A percentile compares a stretch with the other conserved stretches of the same genome.
phyloP scores from a whole-genome alignment of 305 asterid species.

The Ilex paraguariensis region DNA sequence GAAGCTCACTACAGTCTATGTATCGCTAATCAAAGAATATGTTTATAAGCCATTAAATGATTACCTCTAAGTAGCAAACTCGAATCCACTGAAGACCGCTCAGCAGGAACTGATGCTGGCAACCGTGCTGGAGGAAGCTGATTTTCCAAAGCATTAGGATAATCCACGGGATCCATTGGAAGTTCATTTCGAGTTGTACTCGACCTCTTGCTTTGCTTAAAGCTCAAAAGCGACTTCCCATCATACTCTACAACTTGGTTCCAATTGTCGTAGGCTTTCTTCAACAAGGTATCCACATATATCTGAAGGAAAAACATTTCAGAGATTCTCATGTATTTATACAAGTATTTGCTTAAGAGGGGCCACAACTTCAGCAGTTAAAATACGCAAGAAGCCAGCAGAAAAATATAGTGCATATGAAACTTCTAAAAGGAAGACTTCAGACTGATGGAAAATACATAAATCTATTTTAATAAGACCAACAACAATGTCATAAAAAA shows the following conservation, averaged over 20 bases:
- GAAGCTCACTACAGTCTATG: neutral
- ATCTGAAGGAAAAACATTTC: constrained; percentile 40
- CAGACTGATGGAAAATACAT: neutral
- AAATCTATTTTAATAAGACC: constrained; percentile 4
- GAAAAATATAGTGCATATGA: constrained; percentile 3
- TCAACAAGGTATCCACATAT: constrained; percentile 75
- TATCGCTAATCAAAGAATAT: neutral
- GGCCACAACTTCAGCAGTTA: too few species aligned
- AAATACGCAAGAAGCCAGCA: neutral
- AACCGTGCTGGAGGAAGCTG: constrained; percentile 50
- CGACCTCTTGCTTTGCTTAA: constrained; percentile 55
- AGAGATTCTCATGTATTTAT: neutral
- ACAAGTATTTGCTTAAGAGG: too few species aligned
- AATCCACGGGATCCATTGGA: constrained; percentile 50
- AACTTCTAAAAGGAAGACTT: neutral
- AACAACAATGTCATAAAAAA: too few species aligned
- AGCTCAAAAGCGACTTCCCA: constrained; percentile 73
- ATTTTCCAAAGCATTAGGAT: constrained; percentile 52
- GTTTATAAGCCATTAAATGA: constrained; percentile 4
- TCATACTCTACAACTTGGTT: constrained; percentile 88
- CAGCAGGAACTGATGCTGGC: constrained; percentile 42
- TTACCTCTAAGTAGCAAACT: constrained; percentile 66
- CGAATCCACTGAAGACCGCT: constrained; percentile 49
- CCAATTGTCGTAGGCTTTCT: constrained; percentile 96
- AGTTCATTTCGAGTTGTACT: constrained; percentile 38